Percentiles rank a stretch among this genome's conserved stretches.
These are phyloP conservation scores for Claviceps africana DNA, from an alignment of 2,329 filamentous ascomycete genomes.

Conservation along the genomic window DNA sequence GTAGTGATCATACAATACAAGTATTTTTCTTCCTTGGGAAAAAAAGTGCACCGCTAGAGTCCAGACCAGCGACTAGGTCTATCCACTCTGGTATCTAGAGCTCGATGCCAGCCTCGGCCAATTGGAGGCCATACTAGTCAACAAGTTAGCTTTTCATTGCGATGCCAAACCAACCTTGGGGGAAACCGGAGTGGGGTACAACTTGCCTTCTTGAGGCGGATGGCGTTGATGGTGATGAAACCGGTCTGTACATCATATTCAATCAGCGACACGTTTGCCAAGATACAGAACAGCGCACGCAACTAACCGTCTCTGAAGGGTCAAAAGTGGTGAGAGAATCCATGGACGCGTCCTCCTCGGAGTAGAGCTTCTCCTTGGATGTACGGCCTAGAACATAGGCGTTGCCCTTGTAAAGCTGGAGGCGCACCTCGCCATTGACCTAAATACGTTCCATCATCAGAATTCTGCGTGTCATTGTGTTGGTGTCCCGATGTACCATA, in stretches of 20 bases:
- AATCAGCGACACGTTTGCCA: neutral
- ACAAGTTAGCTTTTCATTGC: no score
- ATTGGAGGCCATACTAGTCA: constrained; percentile 1
- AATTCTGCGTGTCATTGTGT: no score
- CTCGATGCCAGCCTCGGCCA: constrained; percentile 2
- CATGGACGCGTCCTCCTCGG: constrained; percentile 32
- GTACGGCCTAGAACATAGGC: constrained; percentile 28
- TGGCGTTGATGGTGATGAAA: constrained; percentile 54
- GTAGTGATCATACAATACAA: neutral
- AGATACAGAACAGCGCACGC: neutral
- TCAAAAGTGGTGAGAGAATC: constrained; percentile 29
- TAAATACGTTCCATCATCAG: neutral
- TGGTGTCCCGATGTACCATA: neutral
- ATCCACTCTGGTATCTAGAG: neutral
- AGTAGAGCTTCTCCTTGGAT: constrained; percentile 30
- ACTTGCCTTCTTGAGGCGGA: constrained; percentile 40
- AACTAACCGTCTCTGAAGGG: constrained; percentile 22
- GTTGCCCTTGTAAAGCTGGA: constrained; percentile 18
- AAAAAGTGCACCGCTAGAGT: neutral
- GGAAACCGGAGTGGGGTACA: no score
- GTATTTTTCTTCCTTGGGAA: neutral
- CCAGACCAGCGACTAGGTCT: neutral
- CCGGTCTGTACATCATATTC: constrained; percentile 13
- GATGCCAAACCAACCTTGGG: no score
- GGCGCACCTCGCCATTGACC: constrained; percentile 22